phyloP scores from a whole-genome alignment of 106 monocot genomes.

The Ottelia alismoides region DNA sequence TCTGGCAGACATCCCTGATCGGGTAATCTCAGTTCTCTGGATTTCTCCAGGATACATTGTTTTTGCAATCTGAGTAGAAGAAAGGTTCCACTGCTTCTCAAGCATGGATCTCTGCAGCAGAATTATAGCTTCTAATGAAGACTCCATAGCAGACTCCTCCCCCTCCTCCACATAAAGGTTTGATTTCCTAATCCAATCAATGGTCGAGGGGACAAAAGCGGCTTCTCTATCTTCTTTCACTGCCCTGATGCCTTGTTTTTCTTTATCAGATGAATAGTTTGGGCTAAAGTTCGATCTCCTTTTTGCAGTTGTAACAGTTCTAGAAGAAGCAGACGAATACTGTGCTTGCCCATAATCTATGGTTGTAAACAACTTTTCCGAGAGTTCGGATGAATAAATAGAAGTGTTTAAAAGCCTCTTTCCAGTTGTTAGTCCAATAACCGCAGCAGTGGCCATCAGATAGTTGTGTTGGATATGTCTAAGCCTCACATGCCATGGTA shows the following conservation, averaged over 20 bases:
- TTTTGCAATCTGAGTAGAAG: constrained; percentile 21
- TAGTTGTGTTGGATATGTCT: too few relatives aligned
- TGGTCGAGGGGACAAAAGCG: constrained; percentile 22
- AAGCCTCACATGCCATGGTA: too few relatives aligned
- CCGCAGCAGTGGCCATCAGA: constrained; percentile 66
- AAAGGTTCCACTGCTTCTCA: constrained; percentile 94
- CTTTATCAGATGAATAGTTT: constrained; percentile 27
- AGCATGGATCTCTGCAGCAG: constrained; percentile 90
- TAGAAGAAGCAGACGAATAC: constrained; percentile 17
- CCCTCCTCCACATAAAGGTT: too few relatives aligned
- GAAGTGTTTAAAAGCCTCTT: constrained; percentile 69
- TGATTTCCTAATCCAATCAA: too few relatives aligned
- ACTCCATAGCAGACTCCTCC: constrained; percentile 32
- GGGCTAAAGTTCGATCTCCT: constrained; percentile 32
- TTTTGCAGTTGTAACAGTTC: constrained; percentile 27
- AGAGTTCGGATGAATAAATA: constrained; percentile 51
- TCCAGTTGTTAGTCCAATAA: constrained; percentile 64
- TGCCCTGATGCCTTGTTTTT: constrained; percentile 33
- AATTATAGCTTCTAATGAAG: constrained; percentile 71
- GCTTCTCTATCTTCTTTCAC: constrained; percentile 35
- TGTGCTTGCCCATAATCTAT: constrained; percentile 29
- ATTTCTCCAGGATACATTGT: constrained; percentile 13
- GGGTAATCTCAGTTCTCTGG: constrained; percentile 18
- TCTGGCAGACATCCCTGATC: constrained; percentile 69
- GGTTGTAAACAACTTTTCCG: constrained; percentile 36